These are phyloP conservation scores for Skeletonema grethae DNA, from an alignment of 108 stramenopile genomes.

Conservation along the genomic window DNA sequence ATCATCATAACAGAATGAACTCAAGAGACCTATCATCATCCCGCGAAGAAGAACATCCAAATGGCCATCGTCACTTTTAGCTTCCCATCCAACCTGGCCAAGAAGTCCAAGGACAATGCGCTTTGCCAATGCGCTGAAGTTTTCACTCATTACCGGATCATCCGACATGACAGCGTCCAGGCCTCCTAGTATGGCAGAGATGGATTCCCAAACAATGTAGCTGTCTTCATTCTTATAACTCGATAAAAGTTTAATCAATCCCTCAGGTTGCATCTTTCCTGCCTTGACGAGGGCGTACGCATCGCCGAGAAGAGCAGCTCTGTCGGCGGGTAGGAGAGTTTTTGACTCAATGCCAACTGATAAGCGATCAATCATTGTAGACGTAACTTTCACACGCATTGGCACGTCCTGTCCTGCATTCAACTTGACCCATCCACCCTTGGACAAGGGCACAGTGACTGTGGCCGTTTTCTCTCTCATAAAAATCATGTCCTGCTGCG, in stretches of 20 bases:
- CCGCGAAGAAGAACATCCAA: slow-evolving; percentile 84
- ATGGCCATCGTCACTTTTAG: slow-evolving; percentile 75
- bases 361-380: slow-evolving; percentile 78
- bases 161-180: slow-evolving; percentile 75
- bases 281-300: slow-evolving; percentile 92
- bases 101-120: slow-evolving; percentile 68
- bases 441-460: slow-evolving; percentile 65
- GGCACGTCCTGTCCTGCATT: slow-evolving; percentile 96
- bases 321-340: slow-evolving; percentile 76
- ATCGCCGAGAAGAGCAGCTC: slow-evolving; percentile 89
- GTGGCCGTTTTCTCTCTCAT: slow-evolving; percentile 87
- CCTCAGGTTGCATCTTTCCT: slow-evolving; percentile 79
- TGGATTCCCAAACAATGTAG: slow-evolving; percentile 87
- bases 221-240: slow-evolving; percentile 85
- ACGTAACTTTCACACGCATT: slow-evolving; percentile 84
- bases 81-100: slow-evolving; percentile 88
- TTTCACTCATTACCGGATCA: slow-evolving; percentile 61
- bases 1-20: slow-evolving; percentile 82
- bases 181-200: slow-evolving; percentile 75
- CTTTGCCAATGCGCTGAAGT: slow-evolving; percentile 67
- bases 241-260: slow-evolving; percentile 76
- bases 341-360: slow-evolving; percentile 61
- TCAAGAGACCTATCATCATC: slow-evolving; percentile 84
- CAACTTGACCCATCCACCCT: slow-evolving; percentile 89
- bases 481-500: slow-evolving; percentile 73